Conservation (phyloP, 163 green algal genomes). For the Prototheca cutis region DNA sequence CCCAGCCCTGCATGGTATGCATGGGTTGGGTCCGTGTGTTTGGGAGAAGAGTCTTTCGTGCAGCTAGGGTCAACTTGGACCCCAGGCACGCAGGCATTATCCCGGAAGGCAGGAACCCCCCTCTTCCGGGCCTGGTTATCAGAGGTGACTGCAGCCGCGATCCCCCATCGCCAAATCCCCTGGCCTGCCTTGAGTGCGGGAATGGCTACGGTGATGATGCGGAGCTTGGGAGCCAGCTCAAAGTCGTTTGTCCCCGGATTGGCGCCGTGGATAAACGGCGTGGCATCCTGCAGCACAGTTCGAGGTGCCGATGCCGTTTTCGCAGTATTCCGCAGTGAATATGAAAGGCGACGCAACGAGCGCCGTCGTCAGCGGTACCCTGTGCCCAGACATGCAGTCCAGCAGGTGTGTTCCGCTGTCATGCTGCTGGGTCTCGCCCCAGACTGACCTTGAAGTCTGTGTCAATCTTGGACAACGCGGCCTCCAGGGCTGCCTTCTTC, state of each 20-base stretch:
- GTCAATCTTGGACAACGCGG: slow-evolving; percentile 5
- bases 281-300: background rate
- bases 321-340: background rate
- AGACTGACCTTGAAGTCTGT: background rate
- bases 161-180: background rate
- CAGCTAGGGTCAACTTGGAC: too few relatives aligned
- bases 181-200: background rate
- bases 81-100: too few relatives aligned
- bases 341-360: background rate
- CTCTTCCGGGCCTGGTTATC: too few relatives aligned
- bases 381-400: background rate
- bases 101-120: too few relatives aligned
- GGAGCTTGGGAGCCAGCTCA: background rate
- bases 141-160: too few relatives aligned
- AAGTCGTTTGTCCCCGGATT: background rate
- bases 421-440: background rate
- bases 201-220: background rate
- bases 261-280: background rate
- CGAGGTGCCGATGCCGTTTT: background rate
- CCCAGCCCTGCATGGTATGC: background rate
- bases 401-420: background rate
- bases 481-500: slow-evolving; percentile 20
- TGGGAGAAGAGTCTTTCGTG: too few relatives aligned
- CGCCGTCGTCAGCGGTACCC: background rate
- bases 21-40: too few relatives aligned